Conservation (phyloP, 2,329 filamentous ascomycete genomes). For the Pseudonectria foliicola region DNA sequence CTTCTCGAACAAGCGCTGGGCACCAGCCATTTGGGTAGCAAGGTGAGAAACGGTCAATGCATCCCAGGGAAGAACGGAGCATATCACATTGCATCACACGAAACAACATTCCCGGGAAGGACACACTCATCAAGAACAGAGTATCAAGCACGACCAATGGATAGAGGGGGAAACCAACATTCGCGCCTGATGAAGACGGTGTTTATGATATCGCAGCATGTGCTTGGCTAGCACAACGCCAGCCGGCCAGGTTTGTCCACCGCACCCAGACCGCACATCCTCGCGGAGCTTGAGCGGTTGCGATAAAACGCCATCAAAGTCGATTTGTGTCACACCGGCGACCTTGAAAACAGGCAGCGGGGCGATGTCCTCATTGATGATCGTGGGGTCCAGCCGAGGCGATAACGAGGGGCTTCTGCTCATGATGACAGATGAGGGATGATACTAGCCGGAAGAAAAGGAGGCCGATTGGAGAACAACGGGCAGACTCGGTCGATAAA, state of each 20-base stretch:
- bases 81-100: too few relatives aligned
- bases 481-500: too few relatives aligned
- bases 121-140: too few relatives aligned
- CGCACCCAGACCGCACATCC: slow-evolving; percentile 81
- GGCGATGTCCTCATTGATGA: slow-evolving; percentile 47
- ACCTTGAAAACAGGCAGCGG: slow-evolving; percentile 53
- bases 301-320: slow-evolving; percentile 68
- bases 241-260: slow-evolving; percentile 90
- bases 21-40: too few relatives aligned
- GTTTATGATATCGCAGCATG: slow-evolving; percentile 65
- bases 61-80: too few relatives aligned
- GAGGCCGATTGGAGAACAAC: too few relatives aligned
- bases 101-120: too few relatives aligned
- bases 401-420: slow-evolving; percentile 36
- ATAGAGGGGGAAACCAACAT: slow-evolving; percentile 47
- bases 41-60: too few relatives aligned
- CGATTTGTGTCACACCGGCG: slow-evolving; percentile 43
- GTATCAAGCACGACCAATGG: background rate
- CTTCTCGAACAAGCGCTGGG: too few relatives aligned
- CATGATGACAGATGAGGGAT: background rate
- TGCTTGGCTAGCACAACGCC: slow-evolving; percentile 85
- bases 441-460: background rate
- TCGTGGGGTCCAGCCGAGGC: slow-evolving; percentile 43
- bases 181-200: slow-evolving; percentile 56
- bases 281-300: slow-evolving; percentile 71